These are phyloP conservation scores for Lepidium campestre DNA, from an alignment of 441 rosid genomes.

Conservation along the genomic window DNA sequence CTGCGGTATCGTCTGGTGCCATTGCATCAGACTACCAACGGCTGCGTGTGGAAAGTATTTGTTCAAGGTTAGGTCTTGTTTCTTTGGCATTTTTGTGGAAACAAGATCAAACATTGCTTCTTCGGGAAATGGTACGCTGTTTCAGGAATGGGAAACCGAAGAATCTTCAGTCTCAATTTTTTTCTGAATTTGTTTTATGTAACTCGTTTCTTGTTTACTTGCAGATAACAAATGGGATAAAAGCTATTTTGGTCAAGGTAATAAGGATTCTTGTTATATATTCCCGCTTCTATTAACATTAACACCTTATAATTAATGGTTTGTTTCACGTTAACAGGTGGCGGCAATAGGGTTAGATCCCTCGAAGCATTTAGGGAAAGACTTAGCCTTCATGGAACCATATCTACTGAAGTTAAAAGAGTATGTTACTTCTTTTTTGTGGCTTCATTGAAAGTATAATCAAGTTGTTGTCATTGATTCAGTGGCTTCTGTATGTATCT, in stretches of 20 bases:
- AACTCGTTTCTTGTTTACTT: slow-evolving; percentile 6
- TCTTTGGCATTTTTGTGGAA: slow-evolving; percentile 96
- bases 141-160: slow-evolving; percentile 13
- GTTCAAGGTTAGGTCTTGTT: slow-evolving; percentile 98
- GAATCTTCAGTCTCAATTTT: background rate
- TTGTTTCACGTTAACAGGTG: slow-evolving; percentile 45
- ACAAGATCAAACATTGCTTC: slow-evolving; percentile 93
- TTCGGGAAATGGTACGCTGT: slow-evolving; percentile 81
- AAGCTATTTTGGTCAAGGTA: slow-evolving; percentile 83
- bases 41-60: slow-evolving; percentile 88
- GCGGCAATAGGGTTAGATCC: slow-evolving; percentile 95
- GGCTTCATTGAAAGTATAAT: background rate
- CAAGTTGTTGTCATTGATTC: slow-evolving; percentile 1
- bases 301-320: background rate
- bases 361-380: slow-evolving; percentile 83
- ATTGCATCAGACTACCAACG: slow-evolving; percentile 96
- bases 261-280: slow-evolving; percentile 3
- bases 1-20: slow-evolving; percentile 92
- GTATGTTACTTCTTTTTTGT: slow-evolving; percentile 37
- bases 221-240: slow-evolving; percentile 64
- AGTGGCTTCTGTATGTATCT: background rate
- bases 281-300: background rate
- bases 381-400: slow-evolving; percentile 56
- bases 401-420: slow-evolving; percentile 79
- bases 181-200: slow-evolving; percentile 6